Evolutionary conservation across 2,329 filamentous ascomycete genomes (phyloP), one percentile per base, ranked within the genome.

Genomic region (Scortechinia acanthostroma): DNA sequence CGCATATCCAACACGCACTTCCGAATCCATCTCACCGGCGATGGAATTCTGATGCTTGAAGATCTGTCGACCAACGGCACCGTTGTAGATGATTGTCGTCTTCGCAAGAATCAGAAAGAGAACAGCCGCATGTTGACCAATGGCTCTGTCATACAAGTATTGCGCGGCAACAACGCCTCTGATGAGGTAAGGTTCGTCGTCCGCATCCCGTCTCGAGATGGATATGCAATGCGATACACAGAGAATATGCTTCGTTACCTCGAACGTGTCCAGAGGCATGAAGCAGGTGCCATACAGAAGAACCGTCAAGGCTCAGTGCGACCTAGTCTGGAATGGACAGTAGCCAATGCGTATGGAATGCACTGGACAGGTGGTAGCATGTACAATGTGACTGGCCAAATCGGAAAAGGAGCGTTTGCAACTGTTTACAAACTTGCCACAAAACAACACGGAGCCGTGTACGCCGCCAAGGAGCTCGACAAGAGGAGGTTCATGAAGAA

Each of bases 41-140:
- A 78, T 33, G 79, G 76, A 3, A 74, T 83, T 43, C 62, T 84
- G 30, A 85, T 86, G 81, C 60, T 85, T 3, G 71, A 83, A 53
- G 81, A 86, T 52, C 69, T 72, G 48, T 86, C 81, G 0, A 85
- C 79, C 1, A 86, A 86, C 51, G 81, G 81, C 13, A 86, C 81
- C 1, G 65, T 81, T 47, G 78, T 86, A 42, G 80, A 86, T 58
- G 70, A 77, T 42, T 63, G 17, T 19, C 35, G 35, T 19, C 6
- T 40, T 19, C 35, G 35, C 10, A 40, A 40, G 20, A 40, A 40
- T 40, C 10, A 40, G 17, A 30, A n/a, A n/a, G 42, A 47, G 28
- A 47, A 48, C 13, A 44, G 49, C 16, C 43, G 49, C 21, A 49
- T 51, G 17, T 30, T 51, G 13, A 48, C 47, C 21, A 50, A 49